Percentiles rank a stretch among this genome's conserved stretches.
Evolutionary conservation across 1,284 basidiomycete species (phyloP).

Genomic region (Ganoderma sinense): DNA sequence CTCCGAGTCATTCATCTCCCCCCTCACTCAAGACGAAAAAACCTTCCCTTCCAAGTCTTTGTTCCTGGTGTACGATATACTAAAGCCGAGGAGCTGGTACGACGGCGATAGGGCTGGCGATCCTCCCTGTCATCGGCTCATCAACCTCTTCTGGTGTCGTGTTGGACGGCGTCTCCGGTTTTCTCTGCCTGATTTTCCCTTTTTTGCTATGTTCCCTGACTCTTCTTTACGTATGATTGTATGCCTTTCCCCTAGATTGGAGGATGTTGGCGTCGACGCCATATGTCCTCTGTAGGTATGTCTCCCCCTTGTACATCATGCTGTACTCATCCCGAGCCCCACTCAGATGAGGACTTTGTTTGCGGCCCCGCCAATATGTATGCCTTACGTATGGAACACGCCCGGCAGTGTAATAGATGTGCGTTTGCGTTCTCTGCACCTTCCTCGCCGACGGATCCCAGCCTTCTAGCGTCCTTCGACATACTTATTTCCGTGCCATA

Average conservation of each 20-base stretch:
- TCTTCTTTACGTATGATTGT: slow-evolving; percentile 18
- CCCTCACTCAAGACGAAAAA: background rate
- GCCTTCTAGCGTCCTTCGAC: slow-evolving; percentile 16
- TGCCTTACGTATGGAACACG: slow-evolving; percentile 27
- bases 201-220: slow-evolving; percentile 19
- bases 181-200: slow-evolving; percentile 15
- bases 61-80: slow-evolving; percentile 13
- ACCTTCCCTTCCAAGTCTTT: background rate
- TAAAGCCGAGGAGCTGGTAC: background rate
- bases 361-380: slow-evolving; percentile 24
- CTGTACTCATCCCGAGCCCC: slow-evolving; percentile 6
- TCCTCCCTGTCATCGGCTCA: slow-evolving; percentile 2
- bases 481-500: slow-evolving; percentile 6
- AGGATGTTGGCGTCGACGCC: background rate
- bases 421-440: slow-evolving; percentile 14
- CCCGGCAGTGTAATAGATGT: slow-evolving; percentile 14
- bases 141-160: slow-evolving; percentile 1
- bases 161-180: slow-evolving; percentile 10
- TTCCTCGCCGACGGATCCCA: slow-evolving; percentile 18
- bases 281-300: slow-evolving; percentile 15
- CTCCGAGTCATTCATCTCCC: background rate
- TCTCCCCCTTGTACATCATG: slow-evolving; percentile 16
- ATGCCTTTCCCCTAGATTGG: slow-evolving; percentile 4
- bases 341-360: slow-evolving; percentile 10
- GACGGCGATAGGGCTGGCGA: background rate